These are phyloP conservation scores for Penicillium lagena DNA, from an alignment of 495 filamentous ascomycete genomes.

Conservation along the genomic window DNA sequence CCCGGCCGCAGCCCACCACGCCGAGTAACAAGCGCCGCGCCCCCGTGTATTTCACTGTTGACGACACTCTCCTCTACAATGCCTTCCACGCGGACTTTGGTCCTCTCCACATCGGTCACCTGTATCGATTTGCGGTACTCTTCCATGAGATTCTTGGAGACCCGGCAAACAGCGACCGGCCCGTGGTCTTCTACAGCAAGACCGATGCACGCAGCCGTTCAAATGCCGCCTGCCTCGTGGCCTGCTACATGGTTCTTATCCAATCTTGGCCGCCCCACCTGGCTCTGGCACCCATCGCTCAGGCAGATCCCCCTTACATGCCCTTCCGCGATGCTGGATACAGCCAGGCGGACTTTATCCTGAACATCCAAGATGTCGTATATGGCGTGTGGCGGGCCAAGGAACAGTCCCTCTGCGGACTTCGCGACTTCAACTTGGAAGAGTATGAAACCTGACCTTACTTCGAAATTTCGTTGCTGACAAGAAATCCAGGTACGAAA, in stretches of 20 bases:
- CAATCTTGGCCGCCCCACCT: constrained; percentile 97
- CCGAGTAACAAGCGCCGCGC: constrained; percentile 44
- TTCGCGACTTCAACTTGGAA: constrained; percentile 87
- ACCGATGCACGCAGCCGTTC: constrained; percentile 89
- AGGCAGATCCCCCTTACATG: constrained; percentile 95
- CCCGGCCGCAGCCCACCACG: constrained; percentile 54
- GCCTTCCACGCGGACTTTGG: constrained; percentile 98
- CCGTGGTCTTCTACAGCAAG: constrained; percentile 91
- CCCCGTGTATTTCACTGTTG: constrained; percentile 93
- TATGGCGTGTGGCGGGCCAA: constrained; percentile 99
- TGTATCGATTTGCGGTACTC: constrained; percentile 90
- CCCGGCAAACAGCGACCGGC: constrained; percentile 71
- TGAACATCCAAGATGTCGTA: constrained; percentile 94
- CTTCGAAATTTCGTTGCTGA: constrained; percentile 11
- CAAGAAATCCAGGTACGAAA: constrained; percentile 62
- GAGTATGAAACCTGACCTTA: constrained; percentile 52
- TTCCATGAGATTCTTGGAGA: constrained; percentile 93
- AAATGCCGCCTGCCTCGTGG: constrained; percentile 93
- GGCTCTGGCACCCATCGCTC: constrained; percentile 91
- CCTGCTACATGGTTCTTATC: constrained; percentile 98
- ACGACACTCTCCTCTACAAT: constrained; percentile 91
- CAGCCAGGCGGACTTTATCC: constrained; percentile 92
- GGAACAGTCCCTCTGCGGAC: constrained; percentile 78
- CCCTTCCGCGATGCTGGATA: constrained; percentile 98
- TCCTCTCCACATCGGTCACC: constrained; percentile 91